Evolutionary conservation across 139 green algal genomes (phyloP).

Genomic region (Astrephomene gubernaculifera): DNA sequence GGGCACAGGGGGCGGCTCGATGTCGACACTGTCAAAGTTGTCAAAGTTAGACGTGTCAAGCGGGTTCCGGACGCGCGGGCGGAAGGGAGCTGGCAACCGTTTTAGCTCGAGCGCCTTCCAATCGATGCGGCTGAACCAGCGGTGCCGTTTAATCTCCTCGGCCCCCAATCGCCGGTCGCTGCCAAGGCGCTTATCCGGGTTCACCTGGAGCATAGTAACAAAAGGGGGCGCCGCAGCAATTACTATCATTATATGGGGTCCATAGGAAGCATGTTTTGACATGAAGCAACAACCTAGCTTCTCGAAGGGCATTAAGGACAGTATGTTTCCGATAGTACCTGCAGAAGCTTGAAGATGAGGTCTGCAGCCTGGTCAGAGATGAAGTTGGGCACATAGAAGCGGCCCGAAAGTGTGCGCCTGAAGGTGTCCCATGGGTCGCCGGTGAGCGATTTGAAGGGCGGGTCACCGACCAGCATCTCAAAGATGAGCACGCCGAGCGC

Average conservation of each 20-base stretch:
- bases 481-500: conserved; percentile 88
- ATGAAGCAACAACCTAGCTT: too few relatives aligned
- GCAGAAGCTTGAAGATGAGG: conserved; percentile 85
- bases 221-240: too few relatives aligned
- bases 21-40: conserved; percentile 72
- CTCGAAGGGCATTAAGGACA: too few relatives aligned
- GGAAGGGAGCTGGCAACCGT: conserved; percentile 69
- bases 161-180: conserved; percentile 56
- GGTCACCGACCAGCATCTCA: conserved; percentile 84
- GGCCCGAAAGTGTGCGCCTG: conserved; percentile 74
- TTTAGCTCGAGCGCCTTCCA: conserved; percentile 72
- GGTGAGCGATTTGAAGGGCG: conserved; percentile 82
- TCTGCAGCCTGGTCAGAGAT: conserved; percentile 75
- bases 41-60: conserved; percentile 84
- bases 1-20: conserved; percentile 50
- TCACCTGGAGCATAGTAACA: conserved; percentile 62
- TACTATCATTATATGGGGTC: too few relatives aligned
- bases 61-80: conserved; percentile 58
- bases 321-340: too few relatives aligned
- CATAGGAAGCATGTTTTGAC: too few relatives aligned
- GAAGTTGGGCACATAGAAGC: conserved; percentile 82
- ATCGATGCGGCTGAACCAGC: conserved; percentile 76
- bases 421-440: conserved; percentile 84
- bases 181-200: conserved; percentile 77
- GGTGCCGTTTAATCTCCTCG: conserved; percentile 77